Evolutionary conservation across 73 alveolate species (phyloP).

Genomic region (Stentor coeruleus): DNA sequence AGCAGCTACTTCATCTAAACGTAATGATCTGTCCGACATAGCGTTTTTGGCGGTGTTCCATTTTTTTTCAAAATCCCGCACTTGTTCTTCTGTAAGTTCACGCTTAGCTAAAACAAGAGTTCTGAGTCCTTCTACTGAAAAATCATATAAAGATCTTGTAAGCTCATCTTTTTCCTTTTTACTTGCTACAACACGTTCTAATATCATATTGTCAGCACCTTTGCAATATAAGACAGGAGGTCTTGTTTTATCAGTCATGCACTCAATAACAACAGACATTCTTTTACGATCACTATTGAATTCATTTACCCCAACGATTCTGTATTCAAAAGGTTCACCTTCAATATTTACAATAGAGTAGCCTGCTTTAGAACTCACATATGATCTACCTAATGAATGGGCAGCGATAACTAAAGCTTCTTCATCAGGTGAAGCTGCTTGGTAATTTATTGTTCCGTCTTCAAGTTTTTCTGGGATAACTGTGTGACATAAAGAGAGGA

Average conservation of each 20-base stretch:
- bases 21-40: constrained; percentile 65
- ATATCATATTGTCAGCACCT: constrained; percentile 77
- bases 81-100: constrained; percentile 54
- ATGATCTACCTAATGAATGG: constrained; percentile 22
- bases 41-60: constrained; percentile 51
- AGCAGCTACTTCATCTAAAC: constrained; percentile 65
- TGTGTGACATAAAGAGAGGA: constrained; percentile 70
- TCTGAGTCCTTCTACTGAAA: constrained; percentile 22
- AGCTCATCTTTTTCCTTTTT: not conserved
- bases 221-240: constrained; percentile 41
- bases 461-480: constrained; percentile 44
- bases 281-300: constrained; percentile 85
- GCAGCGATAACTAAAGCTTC: constrained; percentile 39
- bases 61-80: constrained; percentile 44
- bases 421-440: constrained; percentile 38
- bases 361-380: not conserved
- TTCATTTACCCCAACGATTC: constrained; percentile 71
- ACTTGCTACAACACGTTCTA: constrained; percentile 30
- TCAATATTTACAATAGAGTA: not conserved
- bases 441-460: constrained; percentile 13
- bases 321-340: constrained; percentile 39
- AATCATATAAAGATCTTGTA: not conserved
- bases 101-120: constrained; percentile 63
- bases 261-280: constrained; percentile 80
- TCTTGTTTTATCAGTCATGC: constrained; percentile 19